Conservation (phyloP, 2,329 filamentous ascomycete species). For the Claviceps pusilla region DNA sequence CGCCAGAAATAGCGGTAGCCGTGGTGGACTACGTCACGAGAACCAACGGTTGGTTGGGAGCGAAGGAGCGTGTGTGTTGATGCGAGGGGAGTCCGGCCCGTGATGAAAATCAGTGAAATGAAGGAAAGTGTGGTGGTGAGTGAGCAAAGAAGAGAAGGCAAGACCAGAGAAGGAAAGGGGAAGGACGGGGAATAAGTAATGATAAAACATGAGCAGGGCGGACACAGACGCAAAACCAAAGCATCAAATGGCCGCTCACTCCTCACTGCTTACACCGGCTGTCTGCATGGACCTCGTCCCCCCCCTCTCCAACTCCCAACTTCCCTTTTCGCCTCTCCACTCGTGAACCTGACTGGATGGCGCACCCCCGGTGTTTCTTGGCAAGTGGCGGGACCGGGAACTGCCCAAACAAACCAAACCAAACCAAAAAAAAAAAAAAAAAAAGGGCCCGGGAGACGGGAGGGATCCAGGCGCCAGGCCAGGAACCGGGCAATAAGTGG, state of each 20-base stretch:
- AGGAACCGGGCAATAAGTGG: background rate
- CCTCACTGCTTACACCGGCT: background rate
- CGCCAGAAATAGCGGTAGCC: background rate
- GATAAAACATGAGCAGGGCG: background rate
- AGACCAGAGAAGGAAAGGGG: background rate
- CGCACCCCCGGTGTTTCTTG: background rate
- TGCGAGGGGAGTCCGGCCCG: slow-evolving; percentile 6
- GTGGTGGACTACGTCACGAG: background rate
- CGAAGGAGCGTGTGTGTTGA: slow-evolving; percentile 6
- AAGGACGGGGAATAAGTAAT: background rate
- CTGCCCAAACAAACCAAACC: background rate
- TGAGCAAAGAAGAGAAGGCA: background rate
- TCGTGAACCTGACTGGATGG: background rate
- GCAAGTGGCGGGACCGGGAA: background rate
- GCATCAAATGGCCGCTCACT: background rate
- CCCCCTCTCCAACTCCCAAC: too few relatives aligned
- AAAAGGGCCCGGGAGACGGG: background rate
- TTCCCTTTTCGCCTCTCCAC: background rate
- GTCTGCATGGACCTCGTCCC: background rate
- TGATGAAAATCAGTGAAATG: slow-evolving; percentile 4
- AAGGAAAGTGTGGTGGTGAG: slow-evolving; percentile 5
- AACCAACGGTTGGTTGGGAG: background rate
- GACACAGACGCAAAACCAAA: background rate
- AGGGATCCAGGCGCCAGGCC: background rate
- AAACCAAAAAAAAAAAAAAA: background rate